A percentile compares a stretch with the other conserved stretches of the same genome.
Conservation (phyloP, 2,329 filamentous ascomycete genomes). For the Pezicula radicicola region DNA sequence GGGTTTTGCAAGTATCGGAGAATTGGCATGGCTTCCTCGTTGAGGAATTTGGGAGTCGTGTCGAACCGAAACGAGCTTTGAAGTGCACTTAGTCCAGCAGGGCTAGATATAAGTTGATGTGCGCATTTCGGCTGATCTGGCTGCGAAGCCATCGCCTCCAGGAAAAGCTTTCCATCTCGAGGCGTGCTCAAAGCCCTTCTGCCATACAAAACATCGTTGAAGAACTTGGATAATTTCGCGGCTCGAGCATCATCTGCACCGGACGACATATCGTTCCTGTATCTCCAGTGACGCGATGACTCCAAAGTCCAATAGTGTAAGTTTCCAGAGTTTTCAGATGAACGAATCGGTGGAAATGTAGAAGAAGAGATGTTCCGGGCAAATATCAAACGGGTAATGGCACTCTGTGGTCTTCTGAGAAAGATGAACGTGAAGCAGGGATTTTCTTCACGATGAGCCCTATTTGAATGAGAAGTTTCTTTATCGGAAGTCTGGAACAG, state of each 20-base stretch:
- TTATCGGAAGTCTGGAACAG: too few relatives aligned
- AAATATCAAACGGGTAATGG: neutral
- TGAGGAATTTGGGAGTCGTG: slow-evolving; percentile 40
- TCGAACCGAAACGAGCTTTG: slow-evolving; percentile 40
- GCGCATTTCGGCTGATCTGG: slow-evolving; percentile 36
- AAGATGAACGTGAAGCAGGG: too few relatives aligned
- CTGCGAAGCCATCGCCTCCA: slow-evolving; percentile 45
- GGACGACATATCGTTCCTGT: neutral
- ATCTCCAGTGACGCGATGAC: too few relatives aligned
- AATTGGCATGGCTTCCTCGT: slow-evolving; percentile 29
- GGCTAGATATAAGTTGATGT: slow-evolving; percentile 35
- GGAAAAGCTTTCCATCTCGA: slow-evolving; percentile 39
- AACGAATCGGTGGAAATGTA: too few relatives aligned
- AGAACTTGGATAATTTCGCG: slow-evolving; percentile 33
- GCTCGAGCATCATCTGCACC: slow-evolving; percentile 8
- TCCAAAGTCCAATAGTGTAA: too few relatives aligned
- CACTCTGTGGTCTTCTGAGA: too few relatives aligned
- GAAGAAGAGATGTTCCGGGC: too few relatives aligned
- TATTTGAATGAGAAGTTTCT: too few relatives aligned
- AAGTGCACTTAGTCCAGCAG: slow-evolving; percentile 31
- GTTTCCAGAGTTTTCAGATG: too few relatives aligned
- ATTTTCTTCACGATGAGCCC: too few relatives aligned
- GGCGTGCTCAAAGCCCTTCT: slow-evolving; percentile 33
- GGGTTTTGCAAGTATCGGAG: slow-evolving; percentile 32
- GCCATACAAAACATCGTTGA: slow-evolving; percentile 35